Base-by-base conservation (phyloP, 192 early-diverging fungal genomes). In the Coemansia sp. region DNA sequence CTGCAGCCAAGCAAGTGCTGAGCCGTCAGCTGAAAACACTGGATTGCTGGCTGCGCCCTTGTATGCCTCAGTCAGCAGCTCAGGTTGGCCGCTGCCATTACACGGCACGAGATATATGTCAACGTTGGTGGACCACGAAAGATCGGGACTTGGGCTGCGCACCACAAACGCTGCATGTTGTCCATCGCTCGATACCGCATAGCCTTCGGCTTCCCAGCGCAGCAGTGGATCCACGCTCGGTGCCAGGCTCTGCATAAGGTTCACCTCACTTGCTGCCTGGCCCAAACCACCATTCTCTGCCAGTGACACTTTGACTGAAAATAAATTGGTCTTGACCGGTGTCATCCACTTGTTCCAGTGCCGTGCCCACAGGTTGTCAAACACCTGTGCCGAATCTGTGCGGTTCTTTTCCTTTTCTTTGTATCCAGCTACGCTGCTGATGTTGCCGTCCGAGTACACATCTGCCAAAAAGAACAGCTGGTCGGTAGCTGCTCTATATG, bases 311-410 rank as follows among this genome's bases (percentile, higher is more conserved):
- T 68, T 66, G 15, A 81, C 72, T 0, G 76, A 59, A 73, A 89
- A 88, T 42, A 89, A 68, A 19, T 82, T 84, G 52, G 85, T 75
- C 59, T 85, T 86, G 70, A 86, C 81, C 25, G 79, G 68, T 17
- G 80, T 69, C 46, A 81, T 74, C 68, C 84, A 88, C 15, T 74
- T 68, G 70, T 93, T 86, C 91, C 91, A 93, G 66, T 91, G 90
- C 23, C 91, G 83, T 17, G 89, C 86, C 86, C 88, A 89, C 49
- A 93, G 74, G 14, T 86, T 67, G 60, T 90, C 86, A 67, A 75
- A 90, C 10, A 78, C 86, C 20, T 82, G 38, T 17, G 82, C 88
- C 5, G 87, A 82, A 53, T 89, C 85, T 21, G 66, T 74, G n/a
- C 73, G 57, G 15, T 34, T 60, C 22, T 66, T 67, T 14, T 66